Base-by-base conservation (phyloP, 1,139 yeast species). In the Zygoascus sp. region DNA sequence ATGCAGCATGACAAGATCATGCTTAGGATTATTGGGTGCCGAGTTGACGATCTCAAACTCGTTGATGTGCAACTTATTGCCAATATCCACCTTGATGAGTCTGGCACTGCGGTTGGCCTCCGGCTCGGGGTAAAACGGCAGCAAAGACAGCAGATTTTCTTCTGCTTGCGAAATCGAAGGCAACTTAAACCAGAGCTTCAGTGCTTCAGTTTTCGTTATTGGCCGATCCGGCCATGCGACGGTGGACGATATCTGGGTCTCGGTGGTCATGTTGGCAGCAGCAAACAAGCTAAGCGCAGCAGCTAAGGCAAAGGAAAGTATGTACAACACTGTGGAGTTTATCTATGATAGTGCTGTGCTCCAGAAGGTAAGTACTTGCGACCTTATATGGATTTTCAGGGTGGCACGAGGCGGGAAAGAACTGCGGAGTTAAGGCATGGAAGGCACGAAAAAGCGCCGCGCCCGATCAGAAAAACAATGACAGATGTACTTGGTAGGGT, bases 1-100 rank as follows among this genome's bases (percentile, higher is more conserved):
- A 62, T 92, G 98, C n/a, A 92, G 60, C 58, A 92, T 72, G 4
- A 89, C 88, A 17, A 83, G 58, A 23, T 62, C 59, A 15, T 44
- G 30, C 15, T 38, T 39, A 21, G 53, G 53, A 53, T 56, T 51
- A 11, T 56, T 53, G 13, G 50, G 43, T n/a, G 32, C 44, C 3
- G 40, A 21, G 10, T 63, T 62, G 16, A 56, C 52, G 48, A 70
- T 55, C 45, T 69, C 69, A 47, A 83, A 75, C 58, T 83, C 86
- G 59, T 82, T 83, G 59, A 86, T 75, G 54, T 63, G 72, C 6
- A 36, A 15, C 4, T 37, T 37, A 19, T 42, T 19, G 5, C 72
- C 69, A 1, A 85, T 78, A n/a, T 35, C 40, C 16, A 42, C 40
- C 54, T 80, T 67, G 27, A 79, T 62, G 10, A 79, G 62, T 30